Percentiles rank a stretch among this genome's conserved stretches.
These are phyloP conservation scores for Raffaelea ambrosiae DNA, from an alignment of 2,329 filamentous ascomycete genomes.

Conservation along the genomic window DNA sequence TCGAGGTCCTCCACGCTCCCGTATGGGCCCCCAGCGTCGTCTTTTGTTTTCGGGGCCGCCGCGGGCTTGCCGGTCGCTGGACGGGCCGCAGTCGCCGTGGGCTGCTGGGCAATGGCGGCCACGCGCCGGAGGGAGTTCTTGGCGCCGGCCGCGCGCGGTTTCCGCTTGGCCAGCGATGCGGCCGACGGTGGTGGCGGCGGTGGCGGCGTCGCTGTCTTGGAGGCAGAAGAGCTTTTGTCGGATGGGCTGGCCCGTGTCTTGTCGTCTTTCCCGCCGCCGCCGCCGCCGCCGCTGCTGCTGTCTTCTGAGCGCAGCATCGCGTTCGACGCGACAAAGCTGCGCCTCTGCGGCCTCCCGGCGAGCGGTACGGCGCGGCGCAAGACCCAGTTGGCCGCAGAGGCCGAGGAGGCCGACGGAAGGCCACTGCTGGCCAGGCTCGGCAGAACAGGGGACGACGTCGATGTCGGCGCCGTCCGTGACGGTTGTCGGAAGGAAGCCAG, in stretches of 20 bases:
- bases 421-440: no score
- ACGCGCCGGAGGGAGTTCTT: constrained; percentile 74
- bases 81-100: constrained; percentile 21
- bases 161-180: constrained; percentile 10
- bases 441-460: no score
- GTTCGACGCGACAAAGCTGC: constrained; percentile 60
- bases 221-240: no score
- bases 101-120: constrained; percentile 71
- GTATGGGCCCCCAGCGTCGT: background rate
- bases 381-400: background rate
- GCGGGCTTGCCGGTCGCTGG: constrained; percentile 5
- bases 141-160: constrained; percentile 11
- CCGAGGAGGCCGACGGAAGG: no score
- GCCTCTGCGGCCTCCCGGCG: constrained; percentile 41
- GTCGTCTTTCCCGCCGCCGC: constrained; percentile 3
- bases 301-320: constrained; percentile 38
- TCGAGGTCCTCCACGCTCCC: background rate
- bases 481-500: no score
- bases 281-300: background rate
- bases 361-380: constrained; percentile 41
- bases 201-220: constrained; percentile 2
- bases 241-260: background rate
- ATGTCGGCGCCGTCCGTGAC: no score
- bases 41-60: background rate
- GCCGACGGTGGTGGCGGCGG: background rate